Evolutionary conservation across 441 rosid species (phyloP).

Genomic region (Populus hybrid): DNA sequence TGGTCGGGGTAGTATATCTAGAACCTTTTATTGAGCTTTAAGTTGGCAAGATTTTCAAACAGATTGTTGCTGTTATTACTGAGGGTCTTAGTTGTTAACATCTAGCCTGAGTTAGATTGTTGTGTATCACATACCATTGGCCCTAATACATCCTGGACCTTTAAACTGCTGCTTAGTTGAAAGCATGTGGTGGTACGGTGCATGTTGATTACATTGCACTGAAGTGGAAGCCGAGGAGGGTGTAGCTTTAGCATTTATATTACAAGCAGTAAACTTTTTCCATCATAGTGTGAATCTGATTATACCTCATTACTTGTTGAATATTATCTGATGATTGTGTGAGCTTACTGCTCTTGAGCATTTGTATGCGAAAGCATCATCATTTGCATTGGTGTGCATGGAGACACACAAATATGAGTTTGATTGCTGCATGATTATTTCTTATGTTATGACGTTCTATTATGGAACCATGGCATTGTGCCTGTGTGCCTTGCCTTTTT

Average conservation of each 20-base stretch:
- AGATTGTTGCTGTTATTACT: not conserved
- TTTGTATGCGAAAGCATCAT: slow-evolving; percentile 2
- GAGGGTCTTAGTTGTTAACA: not conserved
- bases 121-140: not conserved
- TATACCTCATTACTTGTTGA: not conserved
- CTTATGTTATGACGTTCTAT: not conserved
- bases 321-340: not conserved
- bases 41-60: not conserved
- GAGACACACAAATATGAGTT: not conserved
- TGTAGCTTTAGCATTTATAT: not conserved
- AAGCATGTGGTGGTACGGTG: not conserved
- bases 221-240: not conserved
- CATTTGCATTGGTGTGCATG: not conserved
- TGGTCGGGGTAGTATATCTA: not conserved
- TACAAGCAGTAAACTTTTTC: not conserved
- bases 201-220: not conserved
- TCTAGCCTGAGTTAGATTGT: not conserved
- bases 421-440: not conserved
- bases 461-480: not conserved
- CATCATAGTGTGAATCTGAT: slow-evolving; percentile 1
- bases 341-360: not conserved
- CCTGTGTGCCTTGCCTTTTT: not conserved
- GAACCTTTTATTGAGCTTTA: not conserved
- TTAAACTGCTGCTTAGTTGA: not conserved
- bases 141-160: not conserved